Evolutionary conservation across 352 stramenopile genomes (phyloP).

Genomic region (Thalassiosira hispida): DNA sequence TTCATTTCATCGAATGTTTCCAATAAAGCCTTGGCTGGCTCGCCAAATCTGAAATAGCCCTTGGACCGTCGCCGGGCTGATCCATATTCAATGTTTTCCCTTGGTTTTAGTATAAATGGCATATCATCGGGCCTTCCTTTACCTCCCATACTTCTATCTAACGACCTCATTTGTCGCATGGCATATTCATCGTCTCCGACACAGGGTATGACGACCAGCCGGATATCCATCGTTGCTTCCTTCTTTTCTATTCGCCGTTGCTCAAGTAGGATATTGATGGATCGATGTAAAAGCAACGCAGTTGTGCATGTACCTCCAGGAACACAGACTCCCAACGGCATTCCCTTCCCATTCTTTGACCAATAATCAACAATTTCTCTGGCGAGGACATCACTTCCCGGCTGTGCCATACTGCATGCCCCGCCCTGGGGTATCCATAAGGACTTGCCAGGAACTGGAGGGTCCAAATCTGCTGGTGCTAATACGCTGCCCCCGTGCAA

Average conservation of each 20-base stretch:
- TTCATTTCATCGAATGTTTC: constrained; percentile 74
- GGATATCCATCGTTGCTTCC: constrained; percentile 64
- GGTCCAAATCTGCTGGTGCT: constrained; percentile 56
- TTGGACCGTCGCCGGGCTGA: constrained; percentile 7
- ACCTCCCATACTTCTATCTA: constrained; percentile 59
- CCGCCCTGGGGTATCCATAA: constrained; percentile 76
- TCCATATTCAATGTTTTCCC: constrained; percentile 44
- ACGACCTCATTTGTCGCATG: constrained; percentile 71
- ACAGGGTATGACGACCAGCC: constrained; percentile 79
- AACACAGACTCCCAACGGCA: constrained; percentile 67
- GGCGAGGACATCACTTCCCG: constrained; percentile 57
- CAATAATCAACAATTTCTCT: constrained; percentile 76
- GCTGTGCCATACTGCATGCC: constrained; percentile 60
- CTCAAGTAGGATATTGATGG: constrained; percentile 44
- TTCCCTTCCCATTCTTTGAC: constrained; percentile 54
- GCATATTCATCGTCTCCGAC: constrained; percentile 79
- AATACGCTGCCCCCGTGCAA: constrained; percentile 55
- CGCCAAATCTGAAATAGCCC: constrained; percentile 74
- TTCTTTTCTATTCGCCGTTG: constrained; percentile 12
- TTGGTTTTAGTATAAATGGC: constrained; percentile 60
- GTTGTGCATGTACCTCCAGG: constrained; percentile 81
- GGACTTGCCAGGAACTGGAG: constrained; percentile 56
- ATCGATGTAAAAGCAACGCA: constrained; percentile 66
- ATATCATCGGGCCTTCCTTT: constrained; percentile 54
- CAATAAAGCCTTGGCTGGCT: constrained; percentile 65